A percentile compares a stretch with the other conserved stretches of the same genome.
Conservation (phyloP, 2,329 filamentous ascomycete genomes). For the Trichoderma afroharzianum region DNA sequence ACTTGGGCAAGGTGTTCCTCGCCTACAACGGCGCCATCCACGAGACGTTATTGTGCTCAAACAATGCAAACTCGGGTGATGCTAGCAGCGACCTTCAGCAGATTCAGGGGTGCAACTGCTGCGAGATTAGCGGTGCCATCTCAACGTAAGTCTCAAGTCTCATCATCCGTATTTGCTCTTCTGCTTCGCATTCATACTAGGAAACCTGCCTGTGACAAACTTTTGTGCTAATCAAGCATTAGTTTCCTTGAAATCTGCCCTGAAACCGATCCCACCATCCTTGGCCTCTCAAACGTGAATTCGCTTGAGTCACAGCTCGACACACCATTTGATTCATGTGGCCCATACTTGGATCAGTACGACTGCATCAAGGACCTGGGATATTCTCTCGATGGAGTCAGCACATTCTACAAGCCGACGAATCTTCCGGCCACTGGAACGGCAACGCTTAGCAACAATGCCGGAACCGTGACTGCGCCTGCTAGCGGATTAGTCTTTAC, state of each 20-base stretch:
- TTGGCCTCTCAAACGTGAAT: conserved; percentile 21
- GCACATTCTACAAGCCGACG: conserved; percentile 23
- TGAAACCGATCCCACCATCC: conserved; percentile 26
- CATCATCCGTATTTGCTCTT: background rate
- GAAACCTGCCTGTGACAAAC: no score
- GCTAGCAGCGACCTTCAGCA: conserved; percentile 20
- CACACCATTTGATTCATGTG: conserved; percentile 19
- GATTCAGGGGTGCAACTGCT: conserved; percentile 33
- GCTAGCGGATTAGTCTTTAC: conserved; percentile 33
- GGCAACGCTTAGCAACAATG: conserved; percentile 28
- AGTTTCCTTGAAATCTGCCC: conserved; percentile 28
- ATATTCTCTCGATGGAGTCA: conserved; percentile 21
- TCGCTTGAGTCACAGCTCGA: conserved; percentile 20
- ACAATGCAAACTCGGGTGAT: conserved; percentile 24
- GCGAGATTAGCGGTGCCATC: conserved; percentile 32
- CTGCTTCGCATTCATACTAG: background rate
- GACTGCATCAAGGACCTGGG: conserved; percentile 24
- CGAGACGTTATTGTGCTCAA: conserved; percentile 20
- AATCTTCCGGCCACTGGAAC: conserved; percentile 30
- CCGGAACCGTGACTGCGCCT: conserved; percentile 31
- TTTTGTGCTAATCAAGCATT: conserved; percentile 18
- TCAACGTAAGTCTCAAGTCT: conserved; percentile 28
- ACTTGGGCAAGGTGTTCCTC: conserved; percentile 30
- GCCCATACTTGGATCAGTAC: conserved; percentile 22
- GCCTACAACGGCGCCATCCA: conserved; percentile 22